Base-by-base conservation (phyloP, 176 grass and related monocot species). In the Cenchrus purpureus region DNA sequence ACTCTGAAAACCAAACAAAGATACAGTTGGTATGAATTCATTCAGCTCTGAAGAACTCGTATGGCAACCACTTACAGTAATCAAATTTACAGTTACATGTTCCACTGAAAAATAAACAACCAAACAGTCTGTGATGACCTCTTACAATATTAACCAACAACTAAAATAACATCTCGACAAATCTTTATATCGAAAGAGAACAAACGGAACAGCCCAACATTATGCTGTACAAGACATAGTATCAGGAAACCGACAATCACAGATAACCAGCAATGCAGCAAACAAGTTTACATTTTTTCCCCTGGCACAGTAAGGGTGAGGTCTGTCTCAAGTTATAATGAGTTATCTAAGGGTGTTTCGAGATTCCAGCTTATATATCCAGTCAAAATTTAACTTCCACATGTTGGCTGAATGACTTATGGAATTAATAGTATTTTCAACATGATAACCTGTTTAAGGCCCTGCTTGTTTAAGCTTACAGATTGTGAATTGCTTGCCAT, bases 1-100 rank as follows among this genome's bases (percentile, higher is more conserved):
- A 76, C 97, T 94, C 93, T 99, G 78, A 78, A 90, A 58, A 72
- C 46, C 72, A 71, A 12, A 70, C 75, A 0, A 2, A 28, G 50
- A n/a, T 40, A 59, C 28, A 65, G 10, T 87, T 75, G 55, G 14
- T 32, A 12, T 67, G 49, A 61, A 42, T 74, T 78, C 55, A 65
- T 70, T 78, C 46, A 71, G 53, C 12, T 2, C 17, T 43, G 22
- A 28, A 54, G 14, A 76, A 65, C 5, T 25, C 49, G 12, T 5
- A 3, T 19, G 29, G 56, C 32, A 10, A 55, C 37, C 40, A 65
- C 10, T 12, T 11, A 12, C 49, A 6, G 71, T 53, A 28, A 31
- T 25, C 25, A 48, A 71, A 64, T 75, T 49, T 65, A 49, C 50
- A 65, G 71, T 54, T 54, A 58, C 52, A 67, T 74, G 40, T 73